phyloP scores from a whole-genome alignment of 2,329 filamentous ascomycete genomes.

The Thelonectria olida region DNA sequence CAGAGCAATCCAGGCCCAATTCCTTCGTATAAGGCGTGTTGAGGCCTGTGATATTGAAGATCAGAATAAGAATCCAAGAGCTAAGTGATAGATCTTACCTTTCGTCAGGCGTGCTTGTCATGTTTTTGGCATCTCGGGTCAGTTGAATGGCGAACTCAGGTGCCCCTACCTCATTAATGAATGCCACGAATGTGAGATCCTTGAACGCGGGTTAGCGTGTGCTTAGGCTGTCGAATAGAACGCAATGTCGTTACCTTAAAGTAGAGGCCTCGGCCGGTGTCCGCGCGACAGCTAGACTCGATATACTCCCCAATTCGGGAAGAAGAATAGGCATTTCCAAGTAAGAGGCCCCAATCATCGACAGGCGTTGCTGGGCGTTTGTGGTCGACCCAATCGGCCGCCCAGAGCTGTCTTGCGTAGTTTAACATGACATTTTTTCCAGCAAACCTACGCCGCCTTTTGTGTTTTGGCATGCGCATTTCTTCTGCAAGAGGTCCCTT shows the following conservation, averaged over 20 bases:
- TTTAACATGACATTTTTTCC: not conserved
- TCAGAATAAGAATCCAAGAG: not conserved
- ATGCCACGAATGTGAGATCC: slow-evolving; percentile 1
- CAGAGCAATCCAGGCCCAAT: not conserved
- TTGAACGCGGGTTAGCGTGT: not conserved
- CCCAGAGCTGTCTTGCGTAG: not conserved
- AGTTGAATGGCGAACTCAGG: not conserved
- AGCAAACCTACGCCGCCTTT: not conserved
- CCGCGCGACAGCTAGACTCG: not conserved
- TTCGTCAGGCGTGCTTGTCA: not conserved
- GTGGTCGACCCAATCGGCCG: not conserved
- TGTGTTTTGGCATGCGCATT: not conserved
- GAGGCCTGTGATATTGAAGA: not conserved
- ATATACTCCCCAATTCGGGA: not conserved
- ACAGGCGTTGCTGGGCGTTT: not conserved
- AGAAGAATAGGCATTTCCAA: not conserved
- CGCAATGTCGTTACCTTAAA: slow-evolving; percentile 6
- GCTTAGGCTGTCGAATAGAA: not conserved
- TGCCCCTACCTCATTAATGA: not conserved
- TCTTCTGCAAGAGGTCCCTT: not conserved
- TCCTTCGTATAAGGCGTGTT: slow-evolving; percentile 1
- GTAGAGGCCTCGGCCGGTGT: not conserved
- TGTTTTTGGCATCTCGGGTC: not conserved
- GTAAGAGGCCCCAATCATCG: not conserved
- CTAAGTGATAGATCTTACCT: not conserved